Evolutionary conservation across 257 asterid species (phyloP).

Genomic region (Solanum megistacrolobum): DNA sequence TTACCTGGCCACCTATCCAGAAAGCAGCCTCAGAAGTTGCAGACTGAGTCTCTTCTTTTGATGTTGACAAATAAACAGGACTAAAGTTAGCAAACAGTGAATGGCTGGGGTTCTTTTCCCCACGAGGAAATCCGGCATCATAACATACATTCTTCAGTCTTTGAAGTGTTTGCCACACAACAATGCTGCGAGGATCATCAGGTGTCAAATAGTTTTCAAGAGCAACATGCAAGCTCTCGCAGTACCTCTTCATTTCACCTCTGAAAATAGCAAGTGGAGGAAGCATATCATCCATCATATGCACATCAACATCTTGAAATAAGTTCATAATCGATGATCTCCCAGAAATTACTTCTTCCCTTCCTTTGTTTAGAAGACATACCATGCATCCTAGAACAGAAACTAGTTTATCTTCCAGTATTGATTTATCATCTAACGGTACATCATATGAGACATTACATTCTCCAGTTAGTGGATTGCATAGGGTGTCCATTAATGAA

Average conservation of each 20-base stretch:
- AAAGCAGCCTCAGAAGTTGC: slow-evolving; percentile 46
- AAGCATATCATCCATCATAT: slow-evolving; percentile 43
- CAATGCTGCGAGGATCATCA: slow-evolving; percentile 59
- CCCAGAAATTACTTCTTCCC: slow-evolving; percentile 84
- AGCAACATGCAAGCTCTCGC: slow-evolving; percentile 95
- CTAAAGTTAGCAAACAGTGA: slow-evolving; percentile 83
- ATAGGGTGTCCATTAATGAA: slow-evolving; percentile 82
- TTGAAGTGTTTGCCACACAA: slow-evolving; percentile 89
- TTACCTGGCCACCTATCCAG: slow-evolving; percentile 95
- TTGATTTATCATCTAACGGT: slow-evolving; percentile 68
- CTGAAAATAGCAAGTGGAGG: slow-evolving; percentile 94
- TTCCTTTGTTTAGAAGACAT: slow-evolving; percentile 85
- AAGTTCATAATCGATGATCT: slow-evolving; percentile 58
- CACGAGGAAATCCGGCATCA: slow-evolving; percentile 84
- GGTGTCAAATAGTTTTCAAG: slow-evolving; percentile 75
- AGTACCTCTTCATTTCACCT: slow-evolving; percentile 94
- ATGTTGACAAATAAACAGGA: slow-evolving; percentile 45
- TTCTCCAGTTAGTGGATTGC: slow-evolving; percentile 94
- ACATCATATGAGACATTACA: slow-evolving; percentile 81
- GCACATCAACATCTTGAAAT: slow-evolving; percentile 48
- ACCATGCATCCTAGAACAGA: slow-evolving; percentile 99
- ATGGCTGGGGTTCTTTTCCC: slow-evolving; percentile 62
- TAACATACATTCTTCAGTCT: slow-evolving; percentile 78
- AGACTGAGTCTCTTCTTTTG: slow-evolving; percentile 35
- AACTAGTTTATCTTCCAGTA: slow-evolving; percentile 84